A percentile compares a stretch with the other conserved stretches of the same genome.
Evolutionary conservation across 306 rosid species (phyloP).

Genomic region (Gastrolobium bilobum): DNA sequence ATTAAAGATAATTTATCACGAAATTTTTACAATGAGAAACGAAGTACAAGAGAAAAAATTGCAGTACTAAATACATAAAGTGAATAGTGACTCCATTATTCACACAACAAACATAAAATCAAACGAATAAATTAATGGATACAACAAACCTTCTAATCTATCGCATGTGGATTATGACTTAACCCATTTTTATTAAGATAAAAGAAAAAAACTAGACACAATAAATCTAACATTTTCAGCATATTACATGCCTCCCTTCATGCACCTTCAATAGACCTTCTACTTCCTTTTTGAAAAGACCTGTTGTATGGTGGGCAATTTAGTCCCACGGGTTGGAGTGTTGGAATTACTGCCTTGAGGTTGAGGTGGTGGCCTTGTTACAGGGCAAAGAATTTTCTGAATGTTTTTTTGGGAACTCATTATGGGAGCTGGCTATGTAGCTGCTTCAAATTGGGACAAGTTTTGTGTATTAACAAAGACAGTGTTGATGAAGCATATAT

Average conservation of each 20-base stretch:
- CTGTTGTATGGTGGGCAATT: conserved; percentile 1
- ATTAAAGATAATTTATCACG: too few relatives aligned
- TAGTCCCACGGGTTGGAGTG: background rate
- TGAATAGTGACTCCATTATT: too few relatives aligned
- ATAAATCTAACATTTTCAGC: too few relatives aligned
- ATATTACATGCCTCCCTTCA: background rate
- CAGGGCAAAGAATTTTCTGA: background rate
- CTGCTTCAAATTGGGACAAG: background rate
- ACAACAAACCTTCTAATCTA: too few relatives aligned
- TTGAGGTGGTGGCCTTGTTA: conserved; percentile 36
- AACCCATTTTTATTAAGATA: too few relatives aligned
- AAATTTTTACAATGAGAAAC: too few relatives aligned
- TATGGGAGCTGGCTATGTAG: background rate
- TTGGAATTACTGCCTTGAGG: background rate
- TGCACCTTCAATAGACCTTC: background rate
- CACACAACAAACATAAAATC: too few relatives aligned
- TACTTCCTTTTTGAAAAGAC: background rate
- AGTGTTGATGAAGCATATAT: background rate
- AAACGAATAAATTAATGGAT: too few relatives aligned
- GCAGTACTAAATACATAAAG: too few relatives aligned
- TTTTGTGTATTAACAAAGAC: background rate
- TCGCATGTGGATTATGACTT: too few relatives aligned
- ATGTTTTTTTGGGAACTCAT: conserved; percentile 22
- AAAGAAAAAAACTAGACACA: too few relatives aligned
- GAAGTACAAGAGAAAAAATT: too few relatives aligned